A percentile compares a stretch with the other conserved stretches of the same genome.
These are phyloP conservation scores for Cladophialophora immunda DNA, from an alignment of 2,329 filamentous ascomycete species.

Conservation along the genomic window DNA sequence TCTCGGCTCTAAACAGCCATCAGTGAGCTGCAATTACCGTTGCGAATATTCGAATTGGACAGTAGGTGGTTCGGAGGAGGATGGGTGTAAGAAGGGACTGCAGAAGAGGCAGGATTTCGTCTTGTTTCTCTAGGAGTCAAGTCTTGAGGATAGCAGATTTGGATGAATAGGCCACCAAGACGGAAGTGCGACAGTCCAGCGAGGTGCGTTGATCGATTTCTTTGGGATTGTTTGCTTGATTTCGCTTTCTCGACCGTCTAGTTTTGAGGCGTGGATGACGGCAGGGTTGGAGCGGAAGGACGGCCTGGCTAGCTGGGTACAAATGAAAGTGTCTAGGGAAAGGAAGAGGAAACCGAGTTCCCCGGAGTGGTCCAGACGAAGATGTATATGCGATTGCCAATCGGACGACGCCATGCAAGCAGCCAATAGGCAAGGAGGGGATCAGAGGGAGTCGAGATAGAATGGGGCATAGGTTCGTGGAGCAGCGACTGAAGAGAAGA, in stretches of 20 bases:
- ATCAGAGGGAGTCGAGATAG: slow-evolving; percentile 14
- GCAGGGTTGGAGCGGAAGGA: slow-evolving; percentile 10
- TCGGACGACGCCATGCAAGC: slow-evolving; percentile 29
- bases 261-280: slow-evolving; percentile 18
- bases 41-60: not conserved
- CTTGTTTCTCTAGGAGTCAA: not conserved
- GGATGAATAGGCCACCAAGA: not conserved
- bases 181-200: not conserved
- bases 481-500: slow-evolving; percentile 4
- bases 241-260: slow-evolving; percentile 11
- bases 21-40: slow-evolving; percentile 12
- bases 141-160: not conserved
- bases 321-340: slow-evolving; percentile 16
- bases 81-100: not conserved
- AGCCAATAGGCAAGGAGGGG: slow-evolving; percentile 22
- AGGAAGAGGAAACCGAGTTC: slow-evolving; percentile 18
- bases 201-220: not conserved
- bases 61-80: not conserved
- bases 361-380: slow-evolving; percentile 21
- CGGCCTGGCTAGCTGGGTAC: slow-evolving; percentile 20
- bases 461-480: slow-evolving; percentile 9
- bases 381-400: slow-evolving; percentile 39
- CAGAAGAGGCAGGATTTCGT: not conserved
- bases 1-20: slow-evolving; percentile 28
- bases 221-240: slow-evolving; percentile 22